A percentile compares a stretch with the other conserved stretches of the same genome.
These are phyloP conservation scores for Smithsoniella earleae DNA, from an alignment of 163 green algal species.

Conservation along the genomic window DNA sequence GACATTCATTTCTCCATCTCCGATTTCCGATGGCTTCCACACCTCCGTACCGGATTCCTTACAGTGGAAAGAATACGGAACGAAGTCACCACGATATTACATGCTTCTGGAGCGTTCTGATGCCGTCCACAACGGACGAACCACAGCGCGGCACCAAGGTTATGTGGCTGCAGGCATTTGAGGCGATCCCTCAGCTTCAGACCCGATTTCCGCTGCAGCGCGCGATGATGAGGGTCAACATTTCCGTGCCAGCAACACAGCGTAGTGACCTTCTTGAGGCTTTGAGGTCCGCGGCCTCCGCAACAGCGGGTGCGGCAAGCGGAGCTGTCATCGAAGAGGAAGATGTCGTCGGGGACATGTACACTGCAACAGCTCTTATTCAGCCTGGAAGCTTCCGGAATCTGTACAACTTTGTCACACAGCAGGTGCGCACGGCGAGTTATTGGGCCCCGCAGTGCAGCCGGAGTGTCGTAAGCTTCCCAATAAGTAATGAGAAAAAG, in stretches of 20 bases:
- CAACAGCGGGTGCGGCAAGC: background rate
- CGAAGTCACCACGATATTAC: too few relatives aligned
- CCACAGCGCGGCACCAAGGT: too few relatives aligned
- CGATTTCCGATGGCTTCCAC: too few relatives aligned
- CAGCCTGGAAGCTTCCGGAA: conserved; percentile 78
- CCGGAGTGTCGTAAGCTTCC: conserved; percentile 38
- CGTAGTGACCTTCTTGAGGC: conserved; percentile 44
- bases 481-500: conserved; percentile 1
- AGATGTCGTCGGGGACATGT: conserved; percentile 30
- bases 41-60: too few relatives aligned
- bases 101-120: too few relatives aligned
- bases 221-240: conserved; percentile 79
- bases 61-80: too few relatives aligned
- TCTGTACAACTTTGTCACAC: conserved; percentile 65
- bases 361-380: conserved; percentile 35
- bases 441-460: conserved; percentile 60
- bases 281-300: conserved; percentile 30
- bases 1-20: too few relatives aligned
- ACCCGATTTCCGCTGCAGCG: conserved; percentile 80
- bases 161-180: conserved; percentile 26
- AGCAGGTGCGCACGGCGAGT: conserved; percentile 72
- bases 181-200: conserved; percentile 72
- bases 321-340: conserved; percentile 33
- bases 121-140: too few relatives aligned
- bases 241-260: conserved; percentile 49